A percentile compares a stretch with the other conserved stretches of the same genome.
Conservation (phyloP, 805 yeast species). For the Schwanniomyces vanrijiae region DNA sequence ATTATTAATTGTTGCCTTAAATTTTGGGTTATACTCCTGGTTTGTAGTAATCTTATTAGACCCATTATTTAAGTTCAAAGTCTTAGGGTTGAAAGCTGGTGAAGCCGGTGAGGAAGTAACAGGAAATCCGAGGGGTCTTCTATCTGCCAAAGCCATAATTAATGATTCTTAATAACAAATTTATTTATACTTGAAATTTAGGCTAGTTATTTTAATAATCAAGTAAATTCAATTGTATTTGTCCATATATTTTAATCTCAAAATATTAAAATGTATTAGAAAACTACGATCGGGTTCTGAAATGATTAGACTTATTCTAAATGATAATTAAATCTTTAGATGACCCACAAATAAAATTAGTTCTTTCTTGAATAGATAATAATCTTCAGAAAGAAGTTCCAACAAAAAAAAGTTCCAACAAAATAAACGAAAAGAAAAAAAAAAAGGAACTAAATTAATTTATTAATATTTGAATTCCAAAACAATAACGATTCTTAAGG, state of each 20-base stretch:
- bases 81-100: conserved; percentile 38
- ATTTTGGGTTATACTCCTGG: conserved; percentile 6
- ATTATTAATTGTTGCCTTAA: conserved; percentile 15
- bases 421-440: conserved; percentile 4
- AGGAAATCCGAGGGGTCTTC: conserved; percentile 61
- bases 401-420: conserved; percentile 2
- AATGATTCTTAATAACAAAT: conserved; percentile 3
- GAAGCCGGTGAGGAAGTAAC: conserved; percentile 47
- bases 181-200: not conserved
- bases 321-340: conserved; percentile 2
- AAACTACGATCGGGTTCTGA: not conserved
- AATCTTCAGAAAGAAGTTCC: conserved; percentile 1
- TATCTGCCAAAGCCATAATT: conserved; percentile 63
- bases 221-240: not conserved
- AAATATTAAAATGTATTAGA: not conserved
- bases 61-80: conserved; percentile 16
- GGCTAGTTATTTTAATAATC: not conserved
- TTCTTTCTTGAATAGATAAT: not conserved
- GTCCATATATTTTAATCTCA: conserved; percentile 2
- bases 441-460: conserved; percentile 2
- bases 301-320: not conserved
- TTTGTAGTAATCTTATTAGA: conserved; percentile 9
- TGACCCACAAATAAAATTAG: not conserved
- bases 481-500: not conserved
- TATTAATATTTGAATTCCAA: conserved; percentile 1